Evolutionary conservation across 129 eudicot species (phyloP), one percentile per base, ranked within the genome.

Genomic region (Artemisia annua): DNA sequence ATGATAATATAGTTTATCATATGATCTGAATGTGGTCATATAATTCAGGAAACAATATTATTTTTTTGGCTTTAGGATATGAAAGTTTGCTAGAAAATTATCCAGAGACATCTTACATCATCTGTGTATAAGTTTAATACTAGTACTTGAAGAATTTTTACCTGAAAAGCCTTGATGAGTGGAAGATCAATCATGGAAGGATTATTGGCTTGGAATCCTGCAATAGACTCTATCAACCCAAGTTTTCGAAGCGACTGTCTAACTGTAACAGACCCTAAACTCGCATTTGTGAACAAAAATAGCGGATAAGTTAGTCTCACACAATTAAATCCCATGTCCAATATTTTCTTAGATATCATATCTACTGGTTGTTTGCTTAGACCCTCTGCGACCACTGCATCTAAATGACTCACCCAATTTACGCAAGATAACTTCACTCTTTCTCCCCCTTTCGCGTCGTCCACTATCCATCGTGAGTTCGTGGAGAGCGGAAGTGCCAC

Each of bases 271-370:
- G 85, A 72, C 46, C 86, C 96, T 18, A 87, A 82, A 1, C 86
- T 48, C 3, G 74, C 91, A 75, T 93, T 84, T 1, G 95, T 87
- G 46, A 80, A 79, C 67, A 93, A 81, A 26, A 74, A 93, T 11
- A 89, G 85, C 28, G 97, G 97, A 86, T 92, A 93, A 4, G 98
- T 93, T 7, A 93, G 75, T 67, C 98, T 81, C 20, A 93, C 98
- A 72, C 98, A 93, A 44, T 93, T 93, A 65, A 89, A 93, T 18
- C 96, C 95, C 88, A 86, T 65, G 3, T 54, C 62, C 59, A 69
- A 16, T 2, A 93, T 93, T 44, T 73, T 73, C 63, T 67, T 64
- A 1, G 97, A 86, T 28, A 95, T 90, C 72, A 63, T 74, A 53
- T 90, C 96, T 4, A 85, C 87, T 2, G 97, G 88, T 74, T 88